phyloP scores from a whole-genome alignment of 2,329 filamentous ascomycete species.

The Trichoderma aggressivum region DNA sequence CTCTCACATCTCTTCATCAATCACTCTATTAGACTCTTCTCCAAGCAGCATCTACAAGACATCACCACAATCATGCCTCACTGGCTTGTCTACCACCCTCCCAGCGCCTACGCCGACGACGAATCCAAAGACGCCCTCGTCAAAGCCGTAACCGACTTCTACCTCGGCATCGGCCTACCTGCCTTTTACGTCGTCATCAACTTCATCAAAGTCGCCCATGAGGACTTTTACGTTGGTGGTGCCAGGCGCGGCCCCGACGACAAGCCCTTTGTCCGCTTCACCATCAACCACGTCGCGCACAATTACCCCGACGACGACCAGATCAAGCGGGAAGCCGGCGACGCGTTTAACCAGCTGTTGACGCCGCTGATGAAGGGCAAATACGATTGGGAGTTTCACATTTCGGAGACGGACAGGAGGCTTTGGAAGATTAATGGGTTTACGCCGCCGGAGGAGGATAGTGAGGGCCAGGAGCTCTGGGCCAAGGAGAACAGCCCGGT shows the following conservation, averaged over 20 bases:
- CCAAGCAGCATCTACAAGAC: background rate
- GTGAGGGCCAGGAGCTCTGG: slow-evolving; percentile 37
- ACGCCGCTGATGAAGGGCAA: slow-evolving; percentile 25
- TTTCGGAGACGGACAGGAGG: slow-evolving; percentile 40
- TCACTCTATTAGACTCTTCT: background rate
- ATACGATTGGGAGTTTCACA: slow-evolving; percentile 43
- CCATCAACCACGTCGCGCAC: slow-evolving; percentile 14
- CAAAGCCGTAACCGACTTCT: slow-evolving; percentile 11
- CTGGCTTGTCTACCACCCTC: slow-evolving; percentile 18
- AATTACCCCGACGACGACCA: background rate
- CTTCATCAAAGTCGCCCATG: slow-evolving; percentile 13
- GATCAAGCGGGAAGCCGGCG: background rate
- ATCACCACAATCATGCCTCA: slow-evolving; percentile 18
- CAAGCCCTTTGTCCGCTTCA: slow-evolving; percentile 17
- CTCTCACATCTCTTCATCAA: background rate
- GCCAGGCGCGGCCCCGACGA: background rate
- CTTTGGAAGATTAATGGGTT: slow-evolving; percentile 44
- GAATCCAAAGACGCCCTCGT: slow-evolving; percentile 11
- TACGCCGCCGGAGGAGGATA: slow-evolving; percentile 33
- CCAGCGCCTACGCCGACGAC: slow-evolving; percentile 2
- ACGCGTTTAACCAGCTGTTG: background rate
- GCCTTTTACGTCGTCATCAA: slow-evolving; percentile 19
- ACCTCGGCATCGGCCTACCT: slow-evolving; percentile 8
- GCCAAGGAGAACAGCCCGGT: slow-evolving; percentile 1
- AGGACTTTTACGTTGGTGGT: slow-evolving; percentile 12